Evolutionary conservation across 768 basidiomycete species (phyloP).

Genomic region (Boletus sensibilis): DNA sequence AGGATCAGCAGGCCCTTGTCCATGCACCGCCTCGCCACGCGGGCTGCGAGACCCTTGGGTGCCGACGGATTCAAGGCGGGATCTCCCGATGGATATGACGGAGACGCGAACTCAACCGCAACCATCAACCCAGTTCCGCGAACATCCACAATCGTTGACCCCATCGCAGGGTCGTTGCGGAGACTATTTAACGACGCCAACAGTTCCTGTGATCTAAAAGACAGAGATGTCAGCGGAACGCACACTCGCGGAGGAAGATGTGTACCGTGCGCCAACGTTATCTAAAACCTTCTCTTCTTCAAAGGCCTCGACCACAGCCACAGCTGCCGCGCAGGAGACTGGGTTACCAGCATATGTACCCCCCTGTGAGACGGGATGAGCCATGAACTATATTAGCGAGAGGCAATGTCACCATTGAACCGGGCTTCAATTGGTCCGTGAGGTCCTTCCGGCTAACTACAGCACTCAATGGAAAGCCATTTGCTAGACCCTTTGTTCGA

Average conservation of each 20-base stretch:
- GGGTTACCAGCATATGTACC: conserved; percentile 93
- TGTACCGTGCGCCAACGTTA: conserved; percentile 73
- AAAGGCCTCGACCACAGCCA: conserved; percentile 77
- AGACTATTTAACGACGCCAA: conserved; percentile 59
- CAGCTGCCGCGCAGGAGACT: conserved; percentile 87
- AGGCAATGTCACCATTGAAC: conserved; percentile 61
- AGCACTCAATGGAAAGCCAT: conserved; percentile 92
- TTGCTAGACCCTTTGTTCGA: conserved; percentile 64
- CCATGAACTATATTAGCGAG: background rate
- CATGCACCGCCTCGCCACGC: conserved; percentile 76
- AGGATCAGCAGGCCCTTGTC: conserved; percentile 85
- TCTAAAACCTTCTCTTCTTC: conserved; percentile 76
- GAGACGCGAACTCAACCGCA: conserved; percentile 73
- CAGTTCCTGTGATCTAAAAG: conserved; percentile 66
- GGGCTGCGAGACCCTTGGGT: conserved; percentile 58
- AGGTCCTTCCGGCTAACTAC: conserved; percentile 79
- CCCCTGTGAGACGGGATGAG: conserved; percentile 44
- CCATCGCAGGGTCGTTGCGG: conserved; percentile 49
- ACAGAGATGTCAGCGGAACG: background rate
- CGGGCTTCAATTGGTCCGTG: conserved; percentile 74
- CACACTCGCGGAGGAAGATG: background rate
- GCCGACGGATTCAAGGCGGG: conserved; percentile 37
- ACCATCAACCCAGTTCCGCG: conserved; percentile 91
- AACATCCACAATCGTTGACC: conserved; percentile 72
- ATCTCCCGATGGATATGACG: conserved; percentile 54